Conservation (phyloP, 768 basidiomycete species). For the Lactarius hatsudake region DNA sequence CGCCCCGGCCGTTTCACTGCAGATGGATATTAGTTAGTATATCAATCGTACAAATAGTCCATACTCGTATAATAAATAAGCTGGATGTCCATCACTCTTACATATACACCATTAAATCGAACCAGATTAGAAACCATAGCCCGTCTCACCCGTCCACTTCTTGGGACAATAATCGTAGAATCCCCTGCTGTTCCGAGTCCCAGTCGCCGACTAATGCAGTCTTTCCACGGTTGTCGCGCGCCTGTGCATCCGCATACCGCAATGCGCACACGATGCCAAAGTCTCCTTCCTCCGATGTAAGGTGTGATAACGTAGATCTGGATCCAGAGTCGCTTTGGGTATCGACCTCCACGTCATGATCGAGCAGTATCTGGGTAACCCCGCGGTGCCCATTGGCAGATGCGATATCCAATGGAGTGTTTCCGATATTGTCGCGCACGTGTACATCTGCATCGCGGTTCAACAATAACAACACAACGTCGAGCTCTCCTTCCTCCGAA, state of each 20-base stretch:
- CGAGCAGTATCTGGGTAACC: not conserved
- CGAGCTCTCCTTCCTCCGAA: not conserved
- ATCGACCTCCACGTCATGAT: not conserved
- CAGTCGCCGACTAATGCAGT: not conserved
- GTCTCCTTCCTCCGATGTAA: not conserved
- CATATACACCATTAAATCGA: not conserved
- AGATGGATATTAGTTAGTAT: not conserved
- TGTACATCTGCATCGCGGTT: not conserved
- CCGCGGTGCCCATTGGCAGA: not conserved
- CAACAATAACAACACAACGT: not conserved
- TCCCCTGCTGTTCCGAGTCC: not conserved
- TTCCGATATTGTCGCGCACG: not conserved
- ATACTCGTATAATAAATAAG: not conserved
- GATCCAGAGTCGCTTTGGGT: not conserved
- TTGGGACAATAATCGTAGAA: not conserved
- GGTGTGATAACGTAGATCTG: not conserved
- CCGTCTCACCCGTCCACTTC: not conserved
- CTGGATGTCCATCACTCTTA: not conserved
- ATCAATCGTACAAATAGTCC: not conserved
- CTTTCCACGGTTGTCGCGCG: not conserved
- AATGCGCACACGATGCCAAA: not conserved
- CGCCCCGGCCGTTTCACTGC: not conserved
- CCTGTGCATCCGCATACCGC: not conserved
- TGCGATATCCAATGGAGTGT: not conserved
- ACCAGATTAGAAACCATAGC: not conserved